Conservation (phyloP, 2,329 filamentous ascomycete genomes). For the Phialocephala sp. region DNA sequence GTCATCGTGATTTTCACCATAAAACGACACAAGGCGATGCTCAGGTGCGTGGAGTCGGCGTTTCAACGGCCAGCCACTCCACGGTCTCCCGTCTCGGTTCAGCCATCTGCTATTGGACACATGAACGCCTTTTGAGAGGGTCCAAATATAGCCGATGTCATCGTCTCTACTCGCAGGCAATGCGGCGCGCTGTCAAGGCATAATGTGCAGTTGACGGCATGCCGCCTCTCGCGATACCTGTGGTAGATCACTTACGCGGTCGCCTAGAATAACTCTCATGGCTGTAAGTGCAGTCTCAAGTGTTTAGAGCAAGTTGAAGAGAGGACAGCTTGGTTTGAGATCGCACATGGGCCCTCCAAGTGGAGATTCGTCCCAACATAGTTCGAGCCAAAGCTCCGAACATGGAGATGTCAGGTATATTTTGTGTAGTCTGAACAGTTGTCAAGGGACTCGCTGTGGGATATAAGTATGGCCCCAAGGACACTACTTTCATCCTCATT, state of each 20-base stretch:
- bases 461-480: constrained; percentile 31
- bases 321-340: constrained; percentile 27
- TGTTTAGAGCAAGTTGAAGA: constrained; percentile 10
- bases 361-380: constrained; percentile 15
- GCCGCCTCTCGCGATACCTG: constrained; percentile 21
- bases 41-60: constrained; percentile 27
- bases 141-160: constrained; percentile 22
- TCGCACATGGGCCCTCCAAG: constrained; percentile 12
- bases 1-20: background rate
- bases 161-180: constrained; percentile 23
- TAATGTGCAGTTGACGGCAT: constrained; percentile 23
- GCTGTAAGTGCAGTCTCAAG: constrained; percentile 12
- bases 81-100: background rate
- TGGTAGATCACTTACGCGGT: constrained; percentile 31
- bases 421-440: constrained; percentile 23
- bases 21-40: constrained; percentile 11
- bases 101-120: constrained; percentile 16
- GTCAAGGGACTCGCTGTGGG: constrained; percentile 9
- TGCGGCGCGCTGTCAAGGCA: constrained; percentile 26
- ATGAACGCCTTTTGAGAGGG: background rate
- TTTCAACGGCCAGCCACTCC: constrained; percentile 25
- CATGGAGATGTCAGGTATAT: background rate
- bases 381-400: constrained; percentile 5
- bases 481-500: constrained; percentile 22
- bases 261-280: constrained; percentile 28